A percentile compares a stretch with the other conserved stretches of the same genome.
These are phyloP conservation scores for Pelargonium cotyledonis DNA, from an alignment of 441 rosid genomes.

Conservation along the genomic window DNA sequence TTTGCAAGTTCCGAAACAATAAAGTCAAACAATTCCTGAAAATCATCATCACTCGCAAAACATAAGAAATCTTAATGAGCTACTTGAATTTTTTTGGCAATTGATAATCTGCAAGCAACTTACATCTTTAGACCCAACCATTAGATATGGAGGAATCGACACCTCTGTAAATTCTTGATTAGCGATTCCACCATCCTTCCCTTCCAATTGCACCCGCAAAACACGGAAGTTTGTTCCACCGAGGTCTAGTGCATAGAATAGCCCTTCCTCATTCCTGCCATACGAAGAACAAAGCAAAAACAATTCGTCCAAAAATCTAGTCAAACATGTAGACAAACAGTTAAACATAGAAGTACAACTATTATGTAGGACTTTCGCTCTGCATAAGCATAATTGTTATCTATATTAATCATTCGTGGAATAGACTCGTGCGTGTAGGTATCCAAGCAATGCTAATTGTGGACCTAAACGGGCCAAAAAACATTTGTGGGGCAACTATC, in stretches of 20 bases:
- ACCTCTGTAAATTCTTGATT: constrained; percentile 32
- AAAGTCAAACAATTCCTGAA: constrained; percentile 31
- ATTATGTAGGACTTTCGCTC: background rate
- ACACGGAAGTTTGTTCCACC: constrained; percentile 39
- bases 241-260: constrained; percentile 33
- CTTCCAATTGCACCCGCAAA: constrained; percentile 31
- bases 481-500: no score
- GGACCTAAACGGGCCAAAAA: no score
- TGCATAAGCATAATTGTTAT: no score
- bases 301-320: background rate
- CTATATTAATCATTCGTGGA: background rate
- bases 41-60: background rate
- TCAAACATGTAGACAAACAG: no score
- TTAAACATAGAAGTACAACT: background rate
- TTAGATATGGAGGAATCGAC: constrained; percentile 30
- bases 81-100: background rate
- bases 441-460: no score
- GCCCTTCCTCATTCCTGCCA: constrained; percentile 31
- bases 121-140: constrained; percentile 30
- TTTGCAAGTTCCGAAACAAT: constrained; percentile 27
- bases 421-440: background rate
- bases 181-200: constrained; percentile 25
- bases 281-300: background rate
- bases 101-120: no score
- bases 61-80: background rate